Conservation (phyloP, 768 basidiomycete species). For the Kockovaella imperatae region DNA sequence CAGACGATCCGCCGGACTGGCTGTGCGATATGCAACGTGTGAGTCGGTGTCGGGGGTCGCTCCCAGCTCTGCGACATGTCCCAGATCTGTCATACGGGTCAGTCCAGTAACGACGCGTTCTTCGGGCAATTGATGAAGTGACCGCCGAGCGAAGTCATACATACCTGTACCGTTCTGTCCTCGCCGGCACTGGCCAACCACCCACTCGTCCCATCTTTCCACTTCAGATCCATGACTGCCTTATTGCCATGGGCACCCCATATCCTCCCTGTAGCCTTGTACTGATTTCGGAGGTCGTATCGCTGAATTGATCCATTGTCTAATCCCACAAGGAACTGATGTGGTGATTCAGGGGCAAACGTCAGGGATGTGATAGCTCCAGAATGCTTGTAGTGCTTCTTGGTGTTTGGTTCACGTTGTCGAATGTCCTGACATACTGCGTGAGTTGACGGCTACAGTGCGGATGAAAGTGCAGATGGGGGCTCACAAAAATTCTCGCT, state of each 20-base stretch:
- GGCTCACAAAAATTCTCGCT: slow-evolving; percentile 39
- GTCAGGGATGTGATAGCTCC: slow-evolving; percentile 29
- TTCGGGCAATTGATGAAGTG: too few species aligned
- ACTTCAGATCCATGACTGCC: slow-evolving; percentile 40
- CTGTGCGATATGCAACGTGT: slow-evolving; percentile 34
- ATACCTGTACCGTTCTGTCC: slow-evolving; percentile 39
- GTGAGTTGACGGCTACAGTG: background rate
- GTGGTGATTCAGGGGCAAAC: slow-evolving; percentile 33
- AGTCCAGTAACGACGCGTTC: too few species aligned
- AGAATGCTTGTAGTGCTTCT: slow-evolving; percentile 33
- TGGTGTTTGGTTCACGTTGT: slow-evolving; percentile 21
- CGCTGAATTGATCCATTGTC: slow-evolving; percentile 39
- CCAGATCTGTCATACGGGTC: slow-evolving; percentile 37
- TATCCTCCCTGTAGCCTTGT: slow-evolving; percentile 22
- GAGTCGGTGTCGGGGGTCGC: slow-evolving; percentile 25
- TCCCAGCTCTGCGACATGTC: slow-evolving; percentile 38
- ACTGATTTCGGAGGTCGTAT: slow-evolving; percentile 33
- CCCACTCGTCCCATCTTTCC: slow-evolving; percentile 32
- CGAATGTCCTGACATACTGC: slow-evolving; percentile 32
- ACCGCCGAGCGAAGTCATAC: too few species aligned
- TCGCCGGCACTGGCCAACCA: slow-evolving; percentile 43
- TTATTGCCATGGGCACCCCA: slow-evolving; percentile 41
- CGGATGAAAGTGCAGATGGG: background rate
- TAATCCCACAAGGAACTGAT: slow-evolving; percentile 30
- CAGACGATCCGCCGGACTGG: slow-evolving; percentile 36